Percentiles rank a stretch among this genome's conserved stretches.
These are phyloP conservation scores for Microdochium trichocladiopsis DNA, from an alignment of 2,329 filamentous ascomycete species.

Conservation along the genomic window DNA sequence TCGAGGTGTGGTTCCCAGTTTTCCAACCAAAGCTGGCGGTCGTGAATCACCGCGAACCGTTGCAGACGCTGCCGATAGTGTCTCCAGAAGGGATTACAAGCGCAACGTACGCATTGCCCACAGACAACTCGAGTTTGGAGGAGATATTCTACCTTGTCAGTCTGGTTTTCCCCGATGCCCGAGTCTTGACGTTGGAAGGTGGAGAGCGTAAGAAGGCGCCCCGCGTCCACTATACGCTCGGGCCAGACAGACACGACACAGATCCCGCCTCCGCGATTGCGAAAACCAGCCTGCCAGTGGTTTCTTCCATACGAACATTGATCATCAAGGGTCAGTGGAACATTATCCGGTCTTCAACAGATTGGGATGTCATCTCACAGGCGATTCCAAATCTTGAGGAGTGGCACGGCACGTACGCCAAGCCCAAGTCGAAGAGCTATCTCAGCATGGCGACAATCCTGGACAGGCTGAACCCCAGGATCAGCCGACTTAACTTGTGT, in stretches of 20 bases:
- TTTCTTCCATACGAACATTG: constrained; percentile 56
- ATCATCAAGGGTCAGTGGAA: constrained; percentile 75
- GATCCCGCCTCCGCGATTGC: background rate
- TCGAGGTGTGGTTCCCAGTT: constrained; percentile 74
- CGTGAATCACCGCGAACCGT: constrained; percentile 30
- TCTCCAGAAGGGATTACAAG: constrained; percentile 48
- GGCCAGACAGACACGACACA: constrained; percentile 1
- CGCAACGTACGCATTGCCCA: constrained; percentile 50
- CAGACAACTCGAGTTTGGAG: constrained; percentile 62
- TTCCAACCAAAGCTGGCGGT: constrained; percentile 52
- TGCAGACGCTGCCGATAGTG: constrained; percentile 41
- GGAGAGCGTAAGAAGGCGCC: constrained; percentile 71
- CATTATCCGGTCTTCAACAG: constrained; percentile 54
- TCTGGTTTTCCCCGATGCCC: constrained; percentile 50
- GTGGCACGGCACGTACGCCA: constrained; percentile 60
- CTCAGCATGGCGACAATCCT: constrained; percentile 61
- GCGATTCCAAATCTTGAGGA: constrained; percentile 60
- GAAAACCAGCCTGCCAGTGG: constrained; percentile 28
- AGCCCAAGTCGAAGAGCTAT: constrained; percentile 68
- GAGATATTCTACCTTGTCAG: constrained; percentile 61
- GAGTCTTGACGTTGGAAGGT: constrained; percentile 67
- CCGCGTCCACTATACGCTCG: constrained; percentile 49
- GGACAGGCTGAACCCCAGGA: constrained; percentile 44
- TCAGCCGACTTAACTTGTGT: constrained; percentile 60
- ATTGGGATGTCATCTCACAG: constrained; percentile 54